A percentile compares a stretch with the other conserved stretches of the same genome.
Evolutionary conservation across 805 yeast species (phyloP).

Genomic region (Sugiyamaella qingdaonensis): DNA sequence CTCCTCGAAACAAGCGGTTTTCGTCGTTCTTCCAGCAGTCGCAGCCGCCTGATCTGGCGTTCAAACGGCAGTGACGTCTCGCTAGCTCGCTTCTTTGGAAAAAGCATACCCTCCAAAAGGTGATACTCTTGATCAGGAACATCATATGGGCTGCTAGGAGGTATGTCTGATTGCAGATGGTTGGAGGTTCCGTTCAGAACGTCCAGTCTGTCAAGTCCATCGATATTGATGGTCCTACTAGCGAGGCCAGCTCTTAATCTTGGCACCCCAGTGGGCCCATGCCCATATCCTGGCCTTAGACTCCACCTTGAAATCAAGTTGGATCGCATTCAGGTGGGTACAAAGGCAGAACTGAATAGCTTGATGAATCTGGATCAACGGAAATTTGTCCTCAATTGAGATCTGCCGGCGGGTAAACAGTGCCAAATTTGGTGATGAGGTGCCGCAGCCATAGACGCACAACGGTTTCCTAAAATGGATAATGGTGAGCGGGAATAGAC

Average conservation of each 20-base stretch:
- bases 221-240: not conserved
- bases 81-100: not conserved
- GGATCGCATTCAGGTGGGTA: not conserved
- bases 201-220: not conserved
- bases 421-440: not conserved
- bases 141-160: not conserved
- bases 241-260: not conserved
- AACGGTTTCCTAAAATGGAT: not conserved
- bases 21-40: slow-evolving; percentile 15
- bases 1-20: slow-evolving; percentile 1
- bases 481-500: not conserved
- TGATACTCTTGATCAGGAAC: slow-evolving; percentile 5
- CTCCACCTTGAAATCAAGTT: not conserved
- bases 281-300: not conserved
- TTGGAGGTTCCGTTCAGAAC: too few species aligned
- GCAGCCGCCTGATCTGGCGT: slow-evolving; percentile 18
- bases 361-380: not conserved
- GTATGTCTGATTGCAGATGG: too few species aligned
- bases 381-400: not conserved
- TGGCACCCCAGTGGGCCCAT: not conserved
- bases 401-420: not conserved
- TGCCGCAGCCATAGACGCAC: not conserved
- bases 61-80: slow-evolving; percentile 12
- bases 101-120: slow-evolving; percentile 6
- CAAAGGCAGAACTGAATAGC: not conserved